A percentile compares a stretch with the other conserved stretches of the same genome.
Conservation (phyloP, 306 rosid species). For the Styphnolobium japonicum region DNA sequence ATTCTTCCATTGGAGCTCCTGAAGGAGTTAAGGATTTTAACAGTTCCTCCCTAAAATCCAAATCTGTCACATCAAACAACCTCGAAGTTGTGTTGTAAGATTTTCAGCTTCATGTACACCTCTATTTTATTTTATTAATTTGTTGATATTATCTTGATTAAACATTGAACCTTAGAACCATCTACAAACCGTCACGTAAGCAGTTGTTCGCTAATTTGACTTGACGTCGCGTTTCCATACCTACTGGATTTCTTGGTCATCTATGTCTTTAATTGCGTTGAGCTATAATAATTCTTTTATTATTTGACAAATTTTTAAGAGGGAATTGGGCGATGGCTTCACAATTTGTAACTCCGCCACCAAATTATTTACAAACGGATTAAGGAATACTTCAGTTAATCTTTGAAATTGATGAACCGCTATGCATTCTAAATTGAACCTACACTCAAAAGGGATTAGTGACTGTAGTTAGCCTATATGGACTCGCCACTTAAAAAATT, state of each 20-base stretch:
- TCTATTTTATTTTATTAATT: too few species aligned
- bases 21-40: too few species aligned
- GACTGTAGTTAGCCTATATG: slow-evolving; percentile 27
- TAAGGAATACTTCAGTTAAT: neutral
- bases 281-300: neutral
- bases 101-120: too few species aligned
- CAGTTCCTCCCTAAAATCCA: too few species aligned
- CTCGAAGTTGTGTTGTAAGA: too few species aligned
- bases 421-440: neutral
- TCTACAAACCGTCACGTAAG: too few species aligned
- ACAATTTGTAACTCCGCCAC: neutral
- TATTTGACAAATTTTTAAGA: neutral
- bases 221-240: neutral
- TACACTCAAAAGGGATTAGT: slow-evolving; percentile 26
- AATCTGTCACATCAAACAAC: too few species aligned
- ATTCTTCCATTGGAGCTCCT: too few species aligned
- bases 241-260: neutral
- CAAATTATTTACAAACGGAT: slow-evolving; percentile 11
- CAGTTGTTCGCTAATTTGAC: too few species aligned
- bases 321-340: neutral
- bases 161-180: too few species aligned
- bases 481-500: slow-evolving; percentile 23
- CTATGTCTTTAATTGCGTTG: neutral
- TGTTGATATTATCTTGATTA: too few species aligned
- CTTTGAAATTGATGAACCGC: slow-evolving; percentile 19